These are phyloP conservation scores for Rhizomucor pusillus DNA, from an alignment of 371 early-diverging fungal genomes.

Conservation along the genomic window DNA sequence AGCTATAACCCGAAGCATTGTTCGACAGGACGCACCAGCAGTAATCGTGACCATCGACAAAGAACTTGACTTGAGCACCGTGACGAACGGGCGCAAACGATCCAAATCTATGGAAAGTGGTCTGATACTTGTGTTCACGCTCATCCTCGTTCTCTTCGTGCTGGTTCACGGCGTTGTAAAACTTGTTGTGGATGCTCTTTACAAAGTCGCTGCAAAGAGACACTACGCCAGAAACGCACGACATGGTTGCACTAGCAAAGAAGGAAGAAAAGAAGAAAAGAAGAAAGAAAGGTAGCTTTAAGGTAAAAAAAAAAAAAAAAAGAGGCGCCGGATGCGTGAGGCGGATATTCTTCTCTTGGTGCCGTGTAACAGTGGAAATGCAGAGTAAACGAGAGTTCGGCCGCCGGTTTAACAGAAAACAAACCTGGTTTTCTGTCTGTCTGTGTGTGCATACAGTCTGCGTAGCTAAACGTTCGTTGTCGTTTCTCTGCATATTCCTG, in stretches of 20 bases:
- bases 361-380: background rate
- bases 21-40: conserved; percentile 48
- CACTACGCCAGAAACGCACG: background rate
- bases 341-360: background rate
- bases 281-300: background rate
- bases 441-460: no score
- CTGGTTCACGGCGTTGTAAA: conserved; percentile 1
- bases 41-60: conserved; percentile 86
- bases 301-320: background rate
- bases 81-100: conserved; percentile 83
- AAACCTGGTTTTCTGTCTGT: no score
- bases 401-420: no score
- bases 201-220: background rate
- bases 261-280: background rate
- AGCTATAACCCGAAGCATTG: no score
- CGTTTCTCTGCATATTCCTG: no score
- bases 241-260: background rate
- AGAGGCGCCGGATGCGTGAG: background rate
- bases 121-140: conserved; percentile 32
- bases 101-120: conserved; percentile 59
- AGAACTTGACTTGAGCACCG: conserved; percentile 67
- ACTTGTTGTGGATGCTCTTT: background rate
- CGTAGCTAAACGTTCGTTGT: no score
- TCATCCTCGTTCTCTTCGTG: conserved; percentile 24
- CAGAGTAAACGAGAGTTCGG: no score